Percentiles rank a stretch among this genome's conserved stretches.
Evolutionary conservation across 2,329 filamentous ascomycete species (phyloP).

Genomic region (Diaporthe capsici): DNA sequence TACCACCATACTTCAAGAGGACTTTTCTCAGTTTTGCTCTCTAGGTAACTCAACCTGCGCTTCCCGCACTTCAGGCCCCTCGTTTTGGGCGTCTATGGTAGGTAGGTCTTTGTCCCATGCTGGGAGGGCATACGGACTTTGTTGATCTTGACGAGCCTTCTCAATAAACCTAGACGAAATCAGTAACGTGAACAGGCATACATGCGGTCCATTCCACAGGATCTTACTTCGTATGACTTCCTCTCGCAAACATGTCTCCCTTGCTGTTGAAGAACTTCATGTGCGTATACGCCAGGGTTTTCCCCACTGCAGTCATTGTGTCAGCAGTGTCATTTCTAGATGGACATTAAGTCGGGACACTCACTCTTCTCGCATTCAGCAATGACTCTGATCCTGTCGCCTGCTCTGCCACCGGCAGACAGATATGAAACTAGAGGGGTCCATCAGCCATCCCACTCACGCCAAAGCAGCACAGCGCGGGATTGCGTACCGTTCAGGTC

Average conservation of each 20-base stretch:
- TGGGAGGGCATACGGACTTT: background rate
- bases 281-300: conserved; percentile 72
- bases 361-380: conserved; percentile 74
- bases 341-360: conserved; percentile 31
- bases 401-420: conserved; percentile 69
- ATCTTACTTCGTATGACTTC: conserved; percentile 76
- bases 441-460: conserved; percentile 28
- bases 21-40: background rate
- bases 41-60: too few relatives aligned
- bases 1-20: background rate
- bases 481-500: conserved; percentile 69
- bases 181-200: background rate
- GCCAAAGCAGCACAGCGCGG: background rate
- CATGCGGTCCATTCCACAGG: background rate
- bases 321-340: background rate
- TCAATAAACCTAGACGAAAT: conserved; percentile 35
- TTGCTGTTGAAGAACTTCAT: conserved; percentile 71
- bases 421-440: conserved; percentile 70
- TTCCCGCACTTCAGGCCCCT: too few relatives aligned
- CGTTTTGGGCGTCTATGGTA: background rate
- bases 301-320: conserved; percentile 64
- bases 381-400: conserved; percentile 68
- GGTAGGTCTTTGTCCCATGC: conserved; percentile 2
- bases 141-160: conserved; percentile 34
- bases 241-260: conserved; percentile 72